Base-by-base conservation (phyloP, 495 filamentous ascomycete genomes). In the Trichoderma asperelloides region DNA sequence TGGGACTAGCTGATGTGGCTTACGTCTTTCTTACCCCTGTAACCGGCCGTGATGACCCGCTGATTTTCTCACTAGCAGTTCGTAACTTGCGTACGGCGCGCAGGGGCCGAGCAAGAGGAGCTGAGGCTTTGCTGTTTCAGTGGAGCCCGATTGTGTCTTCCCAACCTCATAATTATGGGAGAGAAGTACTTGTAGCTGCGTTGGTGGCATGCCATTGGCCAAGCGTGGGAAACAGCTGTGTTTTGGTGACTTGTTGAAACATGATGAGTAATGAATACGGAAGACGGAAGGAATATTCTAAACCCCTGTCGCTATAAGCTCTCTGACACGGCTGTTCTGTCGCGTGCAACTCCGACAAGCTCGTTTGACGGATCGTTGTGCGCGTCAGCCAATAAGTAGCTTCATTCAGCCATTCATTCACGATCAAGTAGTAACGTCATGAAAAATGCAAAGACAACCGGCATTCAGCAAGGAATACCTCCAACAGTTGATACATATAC, bases 1-100 rank as follows among this genome's bases (percentile, higher is more conserved):
- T 51, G 47, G 18, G n/a, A 18, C 21, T 21, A 51, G 47, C 47
- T 62, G 65, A 60, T 41, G 64, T 43, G 47, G 63, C 63, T 40
- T 51, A 51, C 47, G n/a, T 37, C 47, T 23, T n/a, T 18, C 6
- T 3, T n/a, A n/a, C 16, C 47, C 47, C 47, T 60, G 55, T 30
- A 60, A 25, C 28, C 27, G n/a, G n/a, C 23, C 55, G 21, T 18
- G 55, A 13, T 13, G 8, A n/a, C n/a, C 25, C 30, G 55, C 33
- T 37, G 33, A 37, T 37, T 37, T 37, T 37, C 33, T 37, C 33
- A 37, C 33, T 37, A 37, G 33, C 33, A 37, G 33, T 37, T 37
- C 33, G 33, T 37, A 37, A 37, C 33, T 37, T 37, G 33, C 9
- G 33, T 60, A 25, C 62, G 21, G 37, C n/a, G n/a, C n/a, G n/a